These are phyloP conservation scores for Chionographis japonica DNA, from an alignment of 106 monocot species.

Conservation along the genomic window DNA sequence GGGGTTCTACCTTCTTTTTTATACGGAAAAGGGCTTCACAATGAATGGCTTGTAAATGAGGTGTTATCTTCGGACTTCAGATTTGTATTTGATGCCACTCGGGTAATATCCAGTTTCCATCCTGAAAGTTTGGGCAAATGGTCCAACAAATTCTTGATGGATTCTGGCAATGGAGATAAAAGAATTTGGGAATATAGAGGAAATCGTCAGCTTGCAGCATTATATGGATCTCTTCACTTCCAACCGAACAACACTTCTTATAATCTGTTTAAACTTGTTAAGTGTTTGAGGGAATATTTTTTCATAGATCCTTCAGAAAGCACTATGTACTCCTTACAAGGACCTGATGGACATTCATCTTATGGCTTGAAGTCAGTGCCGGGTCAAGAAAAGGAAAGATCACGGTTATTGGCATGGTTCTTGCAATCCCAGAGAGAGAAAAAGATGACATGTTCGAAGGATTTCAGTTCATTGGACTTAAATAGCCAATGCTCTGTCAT, in stretches of 20 bases:
- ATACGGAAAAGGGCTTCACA: slow-evolving; percentile 60
- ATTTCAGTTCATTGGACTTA: slow-evolving; percentile 4
- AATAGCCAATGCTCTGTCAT: slow-evolving; percentile 7
- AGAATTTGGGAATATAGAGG: slow-evolving; percentile 46
- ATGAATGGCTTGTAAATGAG: slow-evolving; percentile 78
- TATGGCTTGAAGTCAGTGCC: slow-evolving; percentile 1
- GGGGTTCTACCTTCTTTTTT: slow-evolving; percentile 83
- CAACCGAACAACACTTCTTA: slow-evolving; percentile 7
- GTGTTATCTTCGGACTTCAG: slow-evolving; percentile 66
- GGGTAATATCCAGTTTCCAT: slow-evolving; percentile 38
- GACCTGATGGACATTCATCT: background rate
- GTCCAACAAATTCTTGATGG: slow-evolving; percentile 1
- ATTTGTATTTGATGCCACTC: slow-evolving; percentile 67
- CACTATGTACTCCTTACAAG: slow-evolving; percentile 6
- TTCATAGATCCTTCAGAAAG: slow-evolving; percentile 29
- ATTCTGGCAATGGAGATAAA: background rate
- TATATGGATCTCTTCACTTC: slow-evolving; percentile 78
- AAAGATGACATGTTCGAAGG: slow-evolving; percentile 23
- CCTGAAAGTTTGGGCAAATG: slow-evolving; percentile 27
- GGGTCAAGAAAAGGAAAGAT: slow-evolving; percentile 9
- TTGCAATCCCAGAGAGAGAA: slow-evolving; percentile 5
- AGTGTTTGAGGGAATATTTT: slow-evolving; percentile 35
- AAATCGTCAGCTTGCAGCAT: slow-evolving; percentile 58
- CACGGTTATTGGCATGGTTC: slow-evolving; percentile 3
- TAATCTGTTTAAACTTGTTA: slow-evolving; percentile 28